Evolutionary conservation across 2,329 filamentous ascomycete genomes (phyloP).

Genomic region (Fusarium torreyae): DNA sequence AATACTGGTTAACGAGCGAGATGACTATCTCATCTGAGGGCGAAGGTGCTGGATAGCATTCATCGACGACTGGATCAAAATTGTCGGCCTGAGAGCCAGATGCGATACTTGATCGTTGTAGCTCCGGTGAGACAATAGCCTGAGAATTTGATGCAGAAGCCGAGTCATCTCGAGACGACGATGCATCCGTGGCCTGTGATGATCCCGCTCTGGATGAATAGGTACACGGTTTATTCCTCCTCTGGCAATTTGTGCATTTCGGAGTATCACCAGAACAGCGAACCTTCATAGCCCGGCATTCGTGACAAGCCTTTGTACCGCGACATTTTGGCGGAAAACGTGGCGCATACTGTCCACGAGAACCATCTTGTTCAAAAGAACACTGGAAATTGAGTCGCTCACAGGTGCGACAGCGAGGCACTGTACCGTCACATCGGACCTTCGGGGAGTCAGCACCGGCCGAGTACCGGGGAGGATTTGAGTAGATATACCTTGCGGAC

Average conservation of each 20-base stretch:
- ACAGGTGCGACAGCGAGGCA: constrained; percentile 48
- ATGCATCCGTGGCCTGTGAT: constrained; percentile 12
- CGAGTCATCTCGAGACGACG: constrained; percentile 30
- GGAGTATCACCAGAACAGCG: constrained; percentile 48
- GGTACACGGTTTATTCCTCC: constrained; percentile 46
- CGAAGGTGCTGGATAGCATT: neutral
- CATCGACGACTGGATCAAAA: neutral
- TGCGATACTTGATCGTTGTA: constrained; percentile 22
- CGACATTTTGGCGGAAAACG: constrained; percentile 49
- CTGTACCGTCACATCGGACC: constrained; percentile 50
- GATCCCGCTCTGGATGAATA: constrained; percentile 39
- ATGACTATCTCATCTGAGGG: constrained; percentile 41
- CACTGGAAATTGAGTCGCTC: constrained; percentile 49
- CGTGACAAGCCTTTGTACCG: constrained; percentile 47
- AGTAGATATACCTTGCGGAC: constrained; percentile 47
- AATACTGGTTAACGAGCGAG: constrained; percentile 43
- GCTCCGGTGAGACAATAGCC: constrained; percentile 27
- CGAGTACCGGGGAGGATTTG: constrained; percentile 37
- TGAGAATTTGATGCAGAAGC: constrained; percentile 14
- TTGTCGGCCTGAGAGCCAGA: constrained; percentile 34
- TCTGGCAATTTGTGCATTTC: constrained; percentile 46
- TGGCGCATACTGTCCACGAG: constrained; percentile 42
- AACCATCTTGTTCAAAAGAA: constrained; percentile 49
- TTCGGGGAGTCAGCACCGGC: constrained; percentile 46
- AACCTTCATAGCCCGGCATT: constrained; percentile 50